Base-by-base conservation (phyloP, 352 stramenopile genomes). In the Phytophthora meadii region DNA sequence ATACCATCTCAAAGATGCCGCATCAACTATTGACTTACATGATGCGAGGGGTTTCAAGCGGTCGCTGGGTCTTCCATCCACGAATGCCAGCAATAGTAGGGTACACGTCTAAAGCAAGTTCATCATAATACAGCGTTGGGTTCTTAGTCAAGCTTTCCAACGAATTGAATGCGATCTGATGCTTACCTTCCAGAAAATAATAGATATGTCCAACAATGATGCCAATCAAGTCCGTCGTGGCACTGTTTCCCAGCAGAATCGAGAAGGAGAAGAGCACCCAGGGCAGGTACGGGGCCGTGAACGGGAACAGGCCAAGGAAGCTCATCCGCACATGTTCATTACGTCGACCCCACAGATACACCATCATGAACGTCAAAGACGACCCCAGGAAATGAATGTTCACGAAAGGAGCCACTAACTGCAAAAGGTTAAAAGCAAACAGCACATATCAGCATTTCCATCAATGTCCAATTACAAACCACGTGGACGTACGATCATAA, bases 341-440 rank as follows among this genome's bases (percentile, higher is more conserved):
- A 34, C 90, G 82, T 59, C 97, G 77, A 30, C 96, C 96, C 98
- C 98, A 99, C 22, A 99, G 79, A 79, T 99, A 99, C 5, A 99
- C 91, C 97, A 99, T 99, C 97, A 99, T 99, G 72, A 99, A 99
- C n/a, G 97, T 98, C 24, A 99, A 81, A 14, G 97, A 98, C 65
- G 91, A 98, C 15, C 97, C 97, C 8, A 99, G 81, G 77, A 99
- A 99, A 60, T 98, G 94, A 37, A 99, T 97, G 68, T 87, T 96
- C 17, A 99, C 85, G 66, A 98, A 99, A 11, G 97, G 95, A 40
- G 97, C 97, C 10, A 99, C 83, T n/a, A 95, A 72, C 88, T 97
- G 27, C 54, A 74, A 39, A 17, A 52, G 25, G 14, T 15, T 57
- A 32, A 42, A 54, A 61, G 56, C 30, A 36, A 25, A 48, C 3